Percentiles rank a stretch among this genome's conserved stretches.
These are phyloP conservation scores for Lippia alba DNA, from an alignment of 305 asterid genomes.

Conservation along the genomic window DNA sequence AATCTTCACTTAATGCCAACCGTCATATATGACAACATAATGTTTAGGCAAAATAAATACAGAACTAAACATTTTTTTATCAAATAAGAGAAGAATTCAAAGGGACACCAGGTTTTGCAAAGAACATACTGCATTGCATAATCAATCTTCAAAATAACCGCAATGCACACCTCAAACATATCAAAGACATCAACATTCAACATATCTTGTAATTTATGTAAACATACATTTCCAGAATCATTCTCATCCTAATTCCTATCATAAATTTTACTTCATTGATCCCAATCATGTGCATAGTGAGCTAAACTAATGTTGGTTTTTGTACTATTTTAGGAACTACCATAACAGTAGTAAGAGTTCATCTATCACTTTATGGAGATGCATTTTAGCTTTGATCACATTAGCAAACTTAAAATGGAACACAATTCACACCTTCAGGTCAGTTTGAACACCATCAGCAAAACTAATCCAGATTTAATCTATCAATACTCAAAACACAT, in stretches of 20 bases:
- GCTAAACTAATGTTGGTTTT: not conserved
- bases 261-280: slow-evolving; percentile 6
- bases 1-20: slow-evolving; percentile 9
- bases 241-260: not conserved
- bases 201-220: slow-evolving; percentile 3
- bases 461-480: not conserved
- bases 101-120: not conserved
- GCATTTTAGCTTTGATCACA: slow-evolving; percentile 1
- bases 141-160: slow-evolving; percentile 4
- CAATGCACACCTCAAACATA: not conserved
- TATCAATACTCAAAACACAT: not conserved
- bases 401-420: too few relatives aligned
- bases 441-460: not conserved
- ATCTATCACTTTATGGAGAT: not conserved
- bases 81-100: slow-evolving; percentile 1
- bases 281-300: not conserved
- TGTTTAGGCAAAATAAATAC: not conserved
- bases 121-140: not conserved
- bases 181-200: not conserved
- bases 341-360: not conserved
- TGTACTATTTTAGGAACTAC: not conserved
- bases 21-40: slow-evolving; percentile 3
- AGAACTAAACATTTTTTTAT: not conserved
- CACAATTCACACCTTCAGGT: not conserved
- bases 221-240: slow-evolving; percentile 1